Evolutionary conservation across 352 stramenopile genomes (phyloP).

Genomic region (Globisporangium yorkense): DNA sequence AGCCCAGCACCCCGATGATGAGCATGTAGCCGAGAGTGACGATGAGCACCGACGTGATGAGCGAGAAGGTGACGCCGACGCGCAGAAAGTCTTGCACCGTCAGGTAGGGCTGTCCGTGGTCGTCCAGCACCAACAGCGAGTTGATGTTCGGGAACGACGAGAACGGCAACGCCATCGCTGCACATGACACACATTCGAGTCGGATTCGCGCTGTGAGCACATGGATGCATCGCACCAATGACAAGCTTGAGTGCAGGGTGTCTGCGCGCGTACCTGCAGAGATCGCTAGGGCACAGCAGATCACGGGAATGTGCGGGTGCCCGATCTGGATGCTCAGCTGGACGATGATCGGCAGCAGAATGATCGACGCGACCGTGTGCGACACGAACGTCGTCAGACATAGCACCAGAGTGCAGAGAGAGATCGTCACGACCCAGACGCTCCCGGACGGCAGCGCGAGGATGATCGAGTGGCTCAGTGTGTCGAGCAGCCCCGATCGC

Average conservation of each 20-base stretch:
- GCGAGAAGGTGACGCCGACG: constrained; percentile 80
- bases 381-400: constrained; percentile 91
- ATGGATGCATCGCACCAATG: too few relatives aligned
- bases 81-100: constrained; percentile 85
- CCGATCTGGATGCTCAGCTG: constrained; percentile 85
- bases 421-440: constrained; percentile 83
- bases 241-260: too few relatives aligned
- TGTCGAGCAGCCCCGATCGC: constrained; percentile 77
- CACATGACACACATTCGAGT: not conserved
- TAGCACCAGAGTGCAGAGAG: constrained; percentile 83
- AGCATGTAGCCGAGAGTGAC: constrained; percentile 82
- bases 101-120: constrained; percentile 84
- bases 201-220: too few relatives aligned
- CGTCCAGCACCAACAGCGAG: constrained; percentile 86
- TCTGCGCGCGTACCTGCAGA: constrained; percentile 58
- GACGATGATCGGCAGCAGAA: constrained; percentile 90
- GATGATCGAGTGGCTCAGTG: constrained; percentile 79
- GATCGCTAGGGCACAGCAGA: constrained; percentile 80
- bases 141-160: constrained; percentile 93
- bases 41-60: constrained; percentile 81
- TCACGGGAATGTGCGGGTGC: constrained; percentile 82
- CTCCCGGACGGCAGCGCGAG: constrained; percentile 70
- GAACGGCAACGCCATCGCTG: constrained; percentile 89
- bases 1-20: constrained; percentile 77
- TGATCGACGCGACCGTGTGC: constrained; percentile 90